Base-by-base conservation (phyloP, 1,284 basidiomycete species). In the Ustilago cynodontis region DNA sequence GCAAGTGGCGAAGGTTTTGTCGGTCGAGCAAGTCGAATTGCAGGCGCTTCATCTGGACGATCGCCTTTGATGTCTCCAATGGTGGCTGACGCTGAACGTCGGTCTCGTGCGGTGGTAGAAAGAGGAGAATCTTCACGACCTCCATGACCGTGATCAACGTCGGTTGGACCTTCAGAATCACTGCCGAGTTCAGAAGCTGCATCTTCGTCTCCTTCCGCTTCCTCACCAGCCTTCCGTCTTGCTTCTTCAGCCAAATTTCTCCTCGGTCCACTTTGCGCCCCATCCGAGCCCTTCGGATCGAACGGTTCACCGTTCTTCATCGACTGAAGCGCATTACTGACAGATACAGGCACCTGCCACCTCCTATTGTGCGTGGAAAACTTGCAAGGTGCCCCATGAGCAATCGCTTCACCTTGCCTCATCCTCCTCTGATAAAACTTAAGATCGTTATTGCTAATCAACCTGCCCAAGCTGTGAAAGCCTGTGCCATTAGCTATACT, bases 1-100 rank as follows among this genome's bases (percentile, higher is more conserved):
- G 91, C 88, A 24, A 92, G 87, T 0, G 95, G 93, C 71, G 75
- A 80, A 18, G 77, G 71, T 49, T 67, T 60, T 18, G 75, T 75
- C 0, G 83, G 83, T 0, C 61, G 53, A 1, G 75, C 74, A 2
- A 77, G 65, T 7, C 74, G 69, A 3, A 58, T 33, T 7, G 65
- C 59, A 8, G 69, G 62, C 1, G 41, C 47, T 10, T 41, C 16
- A 28, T 69, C 57, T 11, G 78, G 65, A 52, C 64, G 63, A 28
- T 65, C 63, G 49, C 58, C 65, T 29, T 53, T 71, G 63, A 71
- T 62, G 2, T 59, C 62, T 1, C 29, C 26, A 13, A 57, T 37
- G 18, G 52, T 9, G 24, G 43, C 28, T 3, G 47, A 49, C 13
- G 56, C 51, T 18, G 60, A 62, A 39, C n/a, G 26, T 29, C 51